Percentiles rank a stretch among this genome's conserved stretches.
Evolutionary conservation across 2,329 filamentous ascomycete species (phyloP).

Genomic region (Penicillium sp.): DNA sequence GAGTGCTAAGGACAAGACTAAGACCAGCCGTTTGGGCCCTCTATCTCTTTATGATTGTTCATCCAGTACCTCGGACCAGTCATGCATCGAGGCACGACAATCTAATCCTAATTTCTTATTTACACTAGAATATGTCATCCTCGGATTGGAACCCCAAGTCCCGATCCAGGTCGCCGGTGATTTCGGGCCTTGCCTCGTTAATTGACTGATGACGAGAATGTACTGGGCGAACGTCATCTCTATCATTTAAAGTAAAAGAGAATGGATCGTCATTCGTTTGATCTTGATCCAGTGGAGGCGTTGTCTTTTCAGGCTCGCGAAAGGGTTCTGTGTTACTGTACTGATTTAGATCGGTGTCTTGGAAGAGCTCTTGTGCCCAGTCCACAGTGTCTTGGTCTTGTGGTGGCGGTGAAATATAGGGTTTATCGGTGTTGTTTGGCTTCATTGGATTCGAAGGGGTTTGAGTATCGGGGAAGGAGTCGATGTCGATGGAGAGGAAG

Average conservation of each 20-base stretch:
- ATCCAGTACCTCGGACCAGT: neutral
- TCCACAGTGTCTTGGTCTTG: constrained; percentile 21
- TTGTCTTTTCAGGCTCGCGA: neutral
- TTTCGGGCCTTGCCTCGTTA: constrained; percentile 14
- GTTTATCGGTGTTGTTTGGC: neutral
- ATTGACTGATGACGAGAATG: constrained; percentile 7
- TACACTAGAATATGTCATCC: constrained; percentile 24
- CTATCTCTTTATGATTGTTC: neutral
- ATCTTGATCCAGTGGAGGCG: neutral
- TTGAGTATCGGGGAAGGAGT: constrained; percentile 17
- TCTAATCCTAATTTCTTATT: neutral
- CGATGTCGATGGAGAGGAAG: constrained; percentile 22
- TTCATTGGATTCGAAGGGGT: constrained; percentile 2
- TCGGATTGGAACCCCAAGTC: constrained; percentile 29
- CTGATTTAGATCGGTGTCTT: constrained; percentile 14
- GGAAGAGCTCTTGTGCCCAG: constrained; percentile 27
- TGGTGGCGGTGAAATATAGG: constrained; percentile 4
- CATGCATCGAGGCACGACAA: neutral
- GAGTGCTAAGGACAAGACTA: no score
- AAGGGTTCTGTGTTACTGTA: constrained; percentile 10
- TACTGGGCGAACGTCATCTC: neutral
- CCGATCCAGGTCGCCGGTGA: constrained; percentile 33
- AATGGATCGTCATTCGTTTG: constrained; percentile 15
- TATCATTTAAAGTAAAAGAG: constrained; percentile 16
- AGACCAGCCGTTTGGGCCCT: neutral